Evolutionary conservation across 768 basidiomycete species (phyloP), one percentile per base, ranked within the genome.

Genomic region (Boletus rubescentipes): DNA sequence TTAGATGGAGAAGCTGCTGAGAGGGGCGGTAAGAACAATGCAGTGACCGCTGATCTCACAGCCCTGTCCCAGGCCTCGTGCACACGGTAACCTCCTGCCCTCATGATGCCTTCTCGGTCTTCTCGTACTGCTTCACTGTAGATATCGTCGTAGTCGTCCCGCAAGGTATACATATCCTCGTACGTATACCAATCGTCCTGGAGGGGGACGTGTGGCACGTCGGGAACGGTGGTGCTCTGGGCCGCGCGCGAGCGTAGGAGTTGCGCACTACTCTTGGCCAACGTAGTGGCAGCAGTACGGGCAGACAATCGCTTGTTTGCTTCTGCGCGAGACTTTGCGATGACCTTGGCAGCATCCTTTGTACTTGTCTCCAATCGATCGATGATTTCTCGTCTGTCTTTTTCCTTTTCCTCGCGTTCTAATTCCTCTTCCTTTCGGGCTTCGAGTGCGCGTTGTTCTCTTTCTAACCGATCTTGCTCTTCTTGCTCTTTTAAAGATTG

Each of bases 61-160:
- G 90, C 91, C 50, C 92, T 77, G 61, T 88, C 87, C 92, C 92
- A 94, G 40, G 87, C 90, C 67, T 94, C 89, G 56, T 89, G 84
- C 5, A 91, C 76, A 57, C 73, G 77, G 66, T 92, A 95, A 9
- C 93, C 93, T 9, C 91, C 93, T 20, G 84, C 91, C 39, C 86
- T 77, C 86, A 88, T 89, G 60, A 87, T 84, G 14, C 87, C 88
- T 56, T 89, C 89, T 52, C 82, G 72, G 65, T 92, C 90, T 61
- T 81, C 80, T 61, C 87, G 75, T 18, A 92, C 86, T 14, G 86
- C 86, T 52, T 89, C 89, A 59, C 88, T 91, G 61, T 80, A 75
- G 38, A 85, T 79, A 61, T 92, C 91, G 45, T 84, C 76, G 70
- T 93, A 94, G 12, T 76, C 75, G 30, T 73, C 73, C n/a, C 62